phyloP scores from a whole-genome alignment of 305 asterid species.

The Striga hermonthica region DNA sequence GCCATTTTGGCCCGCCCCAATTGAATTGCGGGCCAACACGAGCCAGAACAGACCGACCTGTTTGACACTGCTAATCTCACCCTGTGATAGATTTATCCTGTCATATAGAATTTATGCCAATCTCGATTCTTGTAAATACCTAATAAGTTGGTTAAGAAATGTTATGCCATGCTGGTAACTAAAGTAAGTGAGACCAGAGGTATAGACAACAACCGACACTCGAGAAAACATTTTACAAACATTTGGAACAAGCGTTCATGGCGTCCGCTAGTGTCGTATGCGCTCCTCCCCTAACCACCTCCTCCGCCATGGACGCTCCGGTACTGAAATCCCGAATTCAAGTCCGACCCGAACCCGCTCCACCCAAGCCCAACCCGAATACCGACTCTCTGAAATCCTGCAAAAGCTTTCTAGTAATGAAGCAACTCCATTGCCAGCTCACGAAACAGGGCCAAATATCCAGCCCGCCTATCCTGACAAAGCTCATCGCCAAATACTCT shows the following conservation, averaged over 20 bases:
- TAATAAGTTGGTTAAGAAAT: no score
- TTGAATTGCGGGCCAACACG: no score
- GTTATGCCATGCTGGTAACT: no score
- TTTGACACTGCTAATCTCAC: no score
- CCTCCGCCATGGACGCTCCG: constrained; percentile 27
- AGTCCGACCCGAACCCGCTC: constrained; percentile 26
- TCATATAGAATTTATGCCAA: no score
- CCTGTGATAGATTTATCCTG: no score
- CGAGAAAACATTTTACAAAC: constrained; percentile 20
- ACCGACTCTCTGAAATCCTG: constrained; percentile 40
- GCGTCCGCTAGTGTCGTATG: constrained; percentile 33
- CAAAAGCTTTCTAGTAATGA: constrained; percentile 43
- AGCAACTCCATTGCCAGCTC: constrained; percentile 44
- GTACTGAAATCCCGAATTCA: constrained; percentile 26
- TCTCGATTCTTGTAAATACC: no score
- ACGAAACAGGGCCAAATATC: constrained; percentile 38
- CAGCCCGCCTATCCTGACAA: constrained; percentile 30
- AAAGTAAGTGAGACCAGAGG: no score
- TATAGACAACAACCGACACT: no score
- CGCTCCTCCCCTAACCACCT: constrained; percentile 34
- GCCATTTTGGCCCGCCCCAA: no score
- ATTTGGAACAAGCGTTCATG: constrained; percentile 28
- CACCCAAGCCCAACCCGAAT: constrained; percentile 18
- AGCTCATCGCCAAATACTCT: constrained; percentile 43
- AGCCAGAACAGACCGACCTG: no score